Base-by-base conservation (phyloP, 1,139 yeast species). In the Arxiozyma bovina region DNA sequence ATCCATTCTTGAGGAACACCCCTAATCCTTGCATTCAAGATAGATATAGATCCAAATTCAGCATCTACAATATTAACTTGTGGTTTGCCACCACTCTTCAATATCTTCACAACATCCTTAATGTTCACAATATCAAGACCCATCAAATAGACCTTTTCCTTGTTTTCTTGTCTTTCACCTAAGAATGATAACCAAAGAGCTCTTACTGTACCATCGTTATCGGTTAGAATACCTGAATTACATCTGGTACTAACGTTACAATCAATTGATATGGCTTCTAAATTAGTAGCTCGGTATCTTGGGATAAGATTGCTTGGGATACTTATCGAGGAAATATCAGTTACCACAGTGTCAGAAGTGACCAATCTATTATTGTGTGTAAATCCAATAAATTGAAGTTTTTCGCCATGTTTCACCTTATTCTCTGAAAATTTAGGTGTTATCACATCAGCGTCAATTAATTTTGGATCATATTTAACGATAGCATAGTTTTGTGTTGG, bases 1-100 rank as follows among this genome's bases (percentile, higher is more conserved):
- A 90, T 85, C 95, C 96, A 88, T 45, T 81, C 82, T 63, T 87
- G 93, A 1, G 93, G 80, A 22, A 90, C 96, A 18, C 96, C 96
- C 64, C 89, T 78, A 51, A 87, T 80, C 70, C 96, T 81, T 2
- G 96, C 96, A 63, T 83, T 86, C 34, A 84, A 78, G 27, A 89
- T 76, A 1, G 88, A 79, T 52, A 86, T 75, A 0, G 91, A 76
- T 38, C 80, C 78, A 62, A 88, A 83, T 63, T 88, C 96, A 45
- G 89, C 84, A 64, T 89, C 96, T 53, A 91, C 76, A 53, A 88
- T 83, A 58, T 87, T 74, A 9, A 81, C 77, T 45, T 75, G 73
- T 2, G 93, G 89, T 11, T 73, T 71, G 45, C 74, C 68, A 41
- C 81, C 80, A 20, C 72, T 67, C 58, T 80, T 79, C 58, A 87